Evolutionary conservation across 2,329 filamentous ascomycete genomes (phyloP), one percentile per base, ranked within the genome.

Genomic region (Alternaria consortialis): DNA sequence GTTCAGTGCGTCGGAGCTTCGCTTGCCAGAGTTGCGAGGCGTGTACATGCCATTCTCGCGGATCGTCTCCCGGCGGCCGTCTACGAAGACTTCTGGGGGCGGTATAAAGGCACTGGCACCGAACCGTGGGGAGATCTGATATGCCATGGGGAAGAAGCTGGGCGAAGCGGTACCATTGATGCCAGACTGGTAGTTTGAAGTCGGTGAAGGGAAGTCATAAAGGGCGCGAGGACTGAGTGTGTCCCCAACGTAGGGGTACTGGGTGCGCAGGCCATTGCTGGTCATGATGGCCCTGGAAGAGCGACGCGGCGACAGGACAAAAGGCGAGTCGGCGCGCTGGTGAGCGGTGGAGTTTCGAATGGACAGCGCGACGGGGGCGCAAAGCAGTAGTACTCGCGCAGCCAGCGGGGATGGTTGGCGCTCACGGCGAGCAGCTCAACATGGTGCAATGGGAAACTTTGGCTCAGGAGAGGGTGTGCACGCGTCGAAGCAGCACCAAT

Each of bases 141-240:
- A 77, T 60, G 74, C 73, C 73, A 77, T 76, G 55, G 74, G 73
- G 59, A 68, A 74, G 72, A 77, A 77, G 60, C 70, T 69, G 32
- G 76, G 74, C 32, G 76, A 77, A 29, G 71, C 58, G 13, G 67
- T 70, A 48, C 71, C 70, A 5, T 50, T 50, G 32, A 77, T 55
- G 47, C 75, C 74, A 9, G 75, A 77, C 25, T 74, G 73, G 58
- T 79, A 79, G 69, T 77, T 77, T 7, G 76, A 77, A 47, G 73
- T 76, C 15, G 77, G 77, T 48, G 77, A 78, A 11, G 77, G 76
- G 46, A 75, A 79, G 66, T 77, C 76, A 60, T 77, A 78, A 43
- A 63, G 42, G 47, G 71, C 65, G 48, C 74, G 75, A 5, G 74
- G 74, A 37, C 74, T 77, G 50, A 78, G 69, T 51, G 65, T 68